These are phyloP conservation scores for Epichloe gansuensis DNA, from an alignment of 2,329 filamentous ascomycete genomes.

Conservation along the genomic window DNA sequence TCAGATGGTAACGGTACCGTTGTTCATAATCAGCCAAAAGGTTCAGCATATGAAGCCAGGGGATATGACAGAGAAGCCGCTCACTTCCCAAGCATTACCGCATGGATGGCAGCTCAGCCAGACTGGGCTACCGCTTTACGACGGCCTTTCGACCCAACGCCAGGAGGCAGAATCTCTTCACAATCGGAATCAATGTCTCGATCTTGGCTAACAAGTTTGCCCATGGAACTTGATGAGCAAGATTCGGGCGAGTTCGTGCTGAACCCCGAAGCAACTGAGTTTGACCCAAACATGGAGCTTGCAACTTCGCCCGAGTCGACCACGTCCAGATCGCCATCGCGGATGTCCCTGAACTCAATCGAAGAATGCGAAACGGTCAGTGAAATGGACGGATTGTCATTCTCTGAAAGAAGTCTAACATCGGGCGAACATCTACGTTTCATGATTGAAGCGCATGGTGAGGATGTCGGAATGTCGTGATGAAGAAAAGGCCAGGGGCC, in stretches of 20 bases:
- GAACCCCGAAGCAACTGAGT: conserved; percentile 7
- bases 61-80: background rate
- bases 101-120: conserved; percentile 7
- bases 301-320: background rate
- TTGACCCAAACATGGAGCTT: background rate
- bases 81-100: background rate
- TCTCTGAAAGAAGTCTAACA: background rate
- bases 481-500: background rate
- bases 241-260: background rate
- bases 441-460: background rate
- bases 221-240: background rate
- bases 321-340: background rate
- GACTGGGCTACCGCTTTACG: background rate
- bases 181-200: background rate
- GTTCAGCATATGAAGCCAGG: background rate
- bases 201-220: background rate
- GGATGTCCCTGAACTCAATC: background rate
- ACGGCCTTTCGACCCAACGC: conserved; percentile 4
- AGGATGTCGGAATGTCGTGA: background rate
- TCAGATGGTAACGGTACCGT: conserved; percentile 4
- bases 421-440: background rate
- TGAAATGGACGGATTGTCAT: background rate
- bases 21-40: background rate
- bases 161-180: background rate
- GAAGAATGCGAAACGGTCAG: background rate